These are phyloP conservation scores for Erythrobasidium hasegawianum DNA, from an alignment of 1,284 basidiomycete genomes.

Conservation along the genomic window DNA sequence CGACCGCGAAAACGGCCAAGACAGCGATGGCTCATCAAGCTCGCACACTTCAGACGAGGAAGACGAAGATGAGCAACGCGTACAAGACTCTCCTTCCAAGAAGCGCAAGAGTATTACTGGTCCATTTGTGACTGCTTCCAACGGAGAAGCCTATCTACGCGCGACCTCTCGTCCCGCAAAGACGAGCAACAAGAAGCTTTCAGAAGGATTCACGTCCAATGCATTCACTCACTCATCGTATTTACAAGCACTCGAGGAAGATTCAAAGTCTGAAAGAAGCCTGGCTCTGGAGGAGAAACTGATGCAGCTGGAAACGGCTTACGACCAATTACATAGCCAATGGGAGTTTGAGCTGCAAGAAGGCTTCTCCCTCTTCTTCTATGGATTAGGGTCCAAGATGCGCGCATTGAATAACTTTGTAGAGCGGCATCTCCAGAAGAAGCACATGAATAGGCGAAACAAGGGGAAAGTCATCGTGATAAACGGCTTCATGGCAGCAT, in stretches of 20 bases:
- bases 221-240: constrained; percentile 1
- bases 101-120: neutral
- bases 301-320: constrained; percentile 42
- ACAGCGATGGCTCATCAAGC: neutral
- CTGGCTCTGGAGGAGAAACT: neutral
- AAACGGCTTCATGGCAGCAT: constrained; percentile 71
- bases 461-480: constrained; percentile 68
- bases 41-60: neutral
- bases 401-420: constrained; percentile 69
- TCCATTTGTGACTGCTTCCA: constrained; percentile 14
- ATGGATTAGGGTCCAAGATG: constrained; percentile 82
- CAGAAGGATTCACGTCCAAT: neutral
- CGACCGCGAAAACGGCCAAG: constrained; percentile 1
- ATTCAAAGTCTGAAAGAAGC: neutral
- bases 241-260: neutral
- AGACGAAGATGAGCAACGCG: neutral
- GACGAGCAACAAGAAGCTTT: constrained; percentile 20
- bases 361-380: constrained; percentile 80
- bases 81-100: neutral
- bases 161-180: constrained; percentile 14
- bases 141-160: constrained; percentile 26
- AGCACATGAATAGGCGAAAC: constrained; percentile 20
- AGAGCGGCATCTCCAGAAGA: constrained; percentile 55
- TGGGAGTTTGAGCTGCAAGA: constrained; percentile 67
- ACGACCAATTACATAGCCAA: constrained; percentile 57